These are phyloP conservation scores for Lipomyces sp. DNA, from an alignment of 805 yeast genomes.

Conservation along the genomic window DNA sequence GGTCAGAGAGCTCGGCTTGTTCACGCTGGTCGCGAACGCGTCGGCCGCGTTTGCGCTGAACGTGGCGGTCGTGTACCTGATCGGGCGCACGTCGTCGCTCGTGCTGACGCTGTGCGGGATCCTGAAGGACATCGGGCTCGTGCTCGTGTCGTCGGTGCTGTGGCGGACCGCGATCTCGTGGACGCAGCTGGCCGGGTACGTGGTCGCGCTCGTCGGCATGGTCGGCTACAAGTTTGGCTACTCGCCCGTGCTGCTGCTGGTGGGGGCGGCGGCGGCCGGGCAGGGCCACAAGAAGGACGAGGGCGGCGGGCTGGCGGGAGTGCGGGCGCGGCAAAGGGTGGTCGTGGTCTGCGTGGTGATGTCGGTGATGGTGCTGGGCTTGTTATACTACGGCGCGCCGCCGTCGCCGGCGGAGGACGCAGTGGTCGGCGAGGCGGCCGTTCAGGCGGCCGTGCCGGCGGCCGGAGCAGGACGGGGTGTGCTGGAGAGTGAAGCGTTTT, in stretches of 20 bases:
- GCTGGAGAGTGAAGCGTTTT: too few relatives aligned
- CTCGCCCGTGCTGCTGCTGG: constrained; percentile 17
- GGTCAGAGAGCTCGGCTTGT: constrained; percentile 18
- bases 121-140: constrained; percentile 32
- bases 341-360: too few relatives aligned
- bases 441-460: too few relatives aligned
- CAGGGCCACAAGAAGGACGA: constrained; percentile 13
- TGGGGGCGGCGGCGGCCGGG: constrained; percentile 12
- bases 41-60: constrained; percentile 29
- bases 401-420: too few relatives aligned
- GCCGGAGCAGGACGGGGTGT: too few relatives aligned
- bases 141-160: constrained; percentile 28
- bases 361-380: too few relatives aligned
- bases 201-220: constrained; percentile 30
- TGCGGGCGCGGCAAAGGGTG: constrained; percentile 13
- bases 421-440: too few relatives aligned
- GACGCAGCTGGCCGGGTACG: constrained; percentile 30
- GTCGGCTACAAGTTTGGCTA: constrained; percentile 30
- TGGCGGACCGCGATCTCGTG: constrained; percentile 31
- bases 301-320: neutral
- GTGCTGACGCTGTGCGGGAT: constrained; percentile 33
- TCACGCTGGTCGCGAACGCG: constrained; percentile 25
- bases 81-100: constrained; percentile 31
- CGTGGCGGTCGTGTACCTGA: constrained; percentile 31
- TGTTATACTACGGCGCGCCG: too few relatives aligned